Base-by-base conservation (phyloP, 345 rosid species). In the Salix udensis region DNA sequence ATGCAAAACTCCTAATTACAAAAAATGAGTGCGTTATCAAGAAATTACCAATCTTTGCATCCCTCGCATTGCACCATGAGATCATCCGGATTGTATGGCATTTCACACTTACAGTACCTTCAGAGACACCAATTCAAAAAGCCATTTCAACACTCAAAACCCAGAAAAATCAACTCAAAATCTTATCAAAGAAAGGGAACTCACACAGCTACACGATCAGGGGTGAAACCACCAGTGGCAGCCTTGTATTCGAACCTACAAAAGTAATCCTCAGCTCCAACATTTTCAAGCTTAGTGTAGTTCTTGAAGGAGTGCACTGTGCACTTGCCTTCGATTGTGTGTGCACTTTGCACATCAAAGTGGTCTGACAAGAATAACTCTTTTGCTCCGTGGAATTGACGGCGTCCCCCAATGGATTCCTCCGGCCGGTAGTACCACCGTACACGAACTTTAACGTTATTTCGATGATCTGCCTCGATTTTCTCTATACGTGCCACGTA, bases 101-200 rank as follows among this genome's bases (percentile, higher is more conserved):
- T 92, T 84, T 92, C 97, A 78, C 97, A 89, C 72, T 92, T 90
- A 80, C 97, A 92, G 82, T 92, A 92, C 87, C 97, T 92, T 83
- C 80, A 85, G 71, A 81, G 67, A 67, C 16, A 58, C 65, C 70
- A 77, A 40, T 48, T 53, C 70, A 30, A 46, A 68, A 48, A 30
- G 14, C 40, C 10, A 66, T 15, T 30, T 26, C 60, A 68, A 36
- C 67, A 18, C 71, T 6, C 18, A 11, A 68, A 74, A 23, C 30
- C 24, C 42, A 55, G 18, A 40, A 44, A 37, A 73, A n/a, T 6
- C 9, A 67, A 72, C 24, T 31, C 50, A 9, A 48, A 28, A 67
- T 76, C 39, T 30, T 70, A 80, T 14, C 78, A 39, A 28, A 14
- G 9, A 62, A 5, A n/a, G 23, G 23, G 68, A 12, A 84, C 97